Evolutionary conservation across 2,329 filamentous ascomycete genomes (phyloP), one percentile per base, ranked within the genome.

Genomic region (Pseudodiploospora longispora): DNA sequence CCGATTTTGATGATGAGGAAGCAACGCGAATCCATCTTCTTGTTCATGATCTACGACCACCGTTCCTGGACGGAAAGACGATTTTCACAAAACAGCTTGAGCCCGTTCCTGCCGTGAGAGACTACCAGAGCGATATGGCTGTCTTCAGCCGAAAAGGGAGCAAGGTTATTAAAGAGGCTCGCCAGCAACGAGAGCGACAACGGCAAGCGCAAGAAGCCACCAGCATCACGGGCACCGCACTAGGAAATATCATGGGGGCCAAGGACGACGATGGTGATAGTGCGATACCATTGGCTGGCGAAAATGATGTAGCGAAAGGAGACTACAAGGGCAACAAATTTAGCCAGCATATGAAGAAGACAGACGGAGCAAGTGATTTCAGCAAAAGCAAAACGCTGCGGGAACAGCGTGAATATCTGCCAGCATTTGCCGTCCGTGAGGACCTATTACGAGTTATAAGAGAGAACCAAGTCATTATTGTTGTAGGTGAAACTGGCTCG

Each of bases 11-110:
- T 51, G 93, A 98, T 51, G 85, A 96, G 40, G 93, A 98, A 59
- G 82, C 80, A 27, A 95, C 85, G 6, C 77, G 94, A 48, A 80
- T 97, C 10, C 93, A 98, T 68, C 69, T 98, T 34, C 71, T 98
- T 6, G 86, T 97, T 2, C 93, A 98, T 63, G 90, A 98, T 57
- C 74, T 98, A 33, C 85, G 87, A 51, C 93, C 93, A 7, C 94
- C 93, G 0, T 98, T 98, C 58, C 69, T 98, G 39, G 91, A 98
- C 66, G 93, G 93, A 27, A 82, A 89, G 55, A 97, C 85, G 19
- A 85, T 98, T 46, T 98, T 98, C 62, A 98, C 93, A 4, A 97
- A 96, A 64, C 94, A 98, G 63, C 64, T 97, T 27, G 93, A 98
- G 47, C 94, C 93, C 0, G 86, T 98, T 1, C 88, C 91, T 1